Evolutionary conservation across 2,329 filamentous ascomycete species (phyloP).

Genomic region (Lachnellula arida): DNA sequence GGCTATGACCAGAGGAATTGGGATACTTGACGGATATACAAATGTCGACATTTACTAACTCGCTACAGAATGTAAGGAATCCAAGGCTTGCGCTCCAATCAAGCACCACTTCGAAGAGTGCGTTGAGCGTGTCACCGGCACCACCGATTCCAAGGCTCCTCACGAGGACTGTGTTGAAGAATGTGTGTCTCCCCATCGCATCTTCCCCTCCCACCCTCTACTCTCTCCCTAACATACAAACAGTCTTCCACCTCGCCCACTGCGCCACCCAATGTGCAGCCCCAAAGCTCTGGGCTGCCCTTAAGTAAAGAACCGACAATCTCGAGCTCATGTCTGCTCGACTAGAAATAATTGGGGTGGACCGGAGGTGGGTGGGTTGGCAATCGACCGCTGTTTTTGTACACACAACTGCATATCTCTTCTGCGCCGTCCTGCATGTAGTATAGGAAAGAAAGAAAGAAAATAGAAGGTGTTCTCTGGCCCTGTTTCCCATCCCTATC

Average conservation of each 20-base stretch:
- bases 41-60: slow-evolving; percentile 18
- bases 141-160: slow-evolving; percentile 60
- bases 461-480: neutral
- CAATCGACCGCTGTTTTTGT: slow-evolving; percentile 24
- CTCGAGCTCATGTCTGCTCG: slow-evolving; percentile 6
- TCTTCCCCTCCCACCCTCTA: neutral
- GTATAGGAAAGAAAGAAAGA: slow-evolving; percentile 27
- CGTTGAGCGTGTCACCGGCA: slow-evolving; percentile 82
- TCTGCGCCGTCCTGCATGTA: slow-evolving; percentile 28
- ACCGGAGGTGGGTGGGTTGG: slow-evolving; percentile 4
- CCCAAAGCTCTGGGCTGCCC: slow-evolving; percentile 87
- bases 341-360: slow-evolving; percentile 17
- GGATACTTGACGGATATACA: neutral
- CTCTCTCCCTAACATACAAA: slow-evolving; percentile 10
- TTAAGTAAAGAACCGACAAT: slow-evolving; percentile 64
- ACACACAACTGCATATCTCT: slow-evolving; percentile 20
- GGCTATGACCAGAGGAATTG: neutral
- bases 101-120: slow-evolving; percentile 99
- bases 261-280: slow-evolving; percentile 91
- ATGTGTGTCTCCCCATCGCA: slow-evolving; percentile 61
- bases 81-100: slow-evolving; percentile 73
- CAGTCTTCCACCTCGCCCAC: slow-evolving; percentile 98
- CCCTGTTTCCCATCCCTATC: neutral
- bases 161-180: slow-evolving; percentile 98
- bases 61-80: slow-evolving; percentile 77